Conservation (phyloP, 176 grass and related monocot genomes). For the Tillandsia leiboldiana region DNA sequence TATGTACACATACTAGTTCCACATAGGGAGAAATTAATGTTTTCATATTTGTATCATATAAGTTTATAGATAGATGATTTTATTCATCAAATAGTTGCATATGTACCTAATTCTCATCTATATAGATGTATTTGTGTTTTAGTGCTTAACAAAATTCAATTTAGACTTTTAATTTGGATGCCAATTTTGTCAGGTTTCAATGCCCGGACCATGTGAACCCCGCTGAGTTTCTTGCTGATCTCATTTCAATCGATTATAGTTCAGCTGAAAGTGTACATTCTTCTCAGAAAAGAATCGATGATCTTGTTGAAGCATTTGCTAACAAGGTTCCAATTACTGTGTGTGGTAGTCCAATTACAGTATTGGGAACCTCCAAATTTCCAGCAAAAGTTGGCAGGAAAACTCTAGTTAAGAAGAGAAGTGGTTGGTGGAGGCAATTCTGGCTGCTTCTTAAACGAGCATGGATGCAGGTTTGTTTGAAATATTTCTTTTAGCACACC, state of each 20-base stretch:
- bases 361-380: constrained; percentile 21
- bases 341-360: constrained; percentile 26
- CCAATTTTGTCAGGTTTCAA: constrained; percentile 38
- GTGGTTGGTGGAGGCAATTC: constrained; percentile 80
- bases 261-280: constrained; percentile 62
- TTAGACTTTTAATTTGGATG: neutral
- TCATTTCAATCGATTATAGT: constrained; percentile 88
- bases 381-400: constrained; percentile 38
- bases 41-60: neutral
- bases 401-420: constrained; percentile 34
- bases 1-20: no score
- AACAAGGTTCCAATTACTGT: constrained; percentile 31
- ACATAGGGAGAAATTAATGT: neutral
- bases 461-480: constrained; percentile 80
- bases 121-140: neutral
- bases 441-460: constrained; percentile 82
- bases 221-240: constrained; percentile 96
- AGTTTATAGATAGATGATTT: no score
- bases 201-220: constrained; percentile 95
- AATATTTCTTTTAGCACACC: neutral
- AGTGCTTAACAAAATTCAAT: neutral
- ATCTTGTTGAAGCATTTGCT: constrained; percentile 67
- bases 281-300: constrained; percentile 68
- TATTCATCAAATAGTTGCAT: no score
- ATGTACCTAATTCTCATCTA: neutral